A percentile compares a stretch with the other conserved stretches of the same genome.
Evolutionary conservation across 2,329 filamentous ascomycete genomes (phyloP).

Genomic region (Chaetomium olivaceum): DNA sequence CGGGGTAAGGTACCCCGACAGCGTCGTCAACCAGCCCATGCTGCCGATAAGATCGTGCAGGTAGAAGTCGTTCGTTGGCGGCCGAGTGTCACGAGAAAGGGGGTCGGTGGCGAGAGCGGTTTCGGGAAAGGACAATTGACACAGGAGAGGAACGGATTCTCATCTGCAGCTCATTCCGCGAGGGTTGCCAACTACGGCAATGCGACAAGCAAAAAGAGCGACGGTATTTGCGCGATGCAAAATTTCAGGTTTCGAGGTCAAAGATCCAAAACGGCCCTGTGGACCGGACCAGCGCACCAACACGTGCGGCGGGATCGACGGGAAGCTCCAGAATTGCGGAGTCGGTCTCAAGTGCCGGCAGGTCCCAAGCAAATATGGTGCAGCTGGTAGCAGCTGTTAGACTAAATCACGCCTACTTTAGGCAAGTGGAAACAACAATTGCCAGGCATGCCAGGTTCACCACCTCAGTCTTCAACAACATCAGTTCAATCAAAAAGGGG

Average conservation of each 20-base stretch:
- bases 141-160: not conserved
- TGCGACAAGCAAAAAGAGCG: not conserved
- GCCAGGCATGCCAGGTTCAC: not conserved
- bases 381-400: slow-evolving; percentile 2
- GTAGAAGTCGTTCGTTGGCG: slow-evolving; percentile 1
- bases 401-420: not conserved
- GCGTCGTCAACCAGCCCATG: slow-evolving; percentile 49
- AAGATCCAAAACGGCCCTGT: slow-evolving; percentile 12
- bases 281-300: not conserved
- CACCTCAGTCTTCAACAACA: not conserved
- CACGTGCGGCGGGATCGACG: slow-evolving; percentile 1
- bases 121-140: not conserved
- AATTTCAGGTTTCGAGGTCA: slow-evolving; percentile 11
- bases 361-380: not conserved
- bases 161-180: slow-evolving; percentile 12
- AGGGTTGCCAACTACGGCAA: not conserved
- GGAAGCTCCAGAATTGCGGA: slow-evolving; percentile 15
- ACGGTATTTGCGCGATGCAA: slow-evolving; percentile 1
- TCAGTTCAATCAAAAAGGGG: not conserved
- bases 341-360: slow-evolving; percentile 19
- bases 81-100: not conserved
- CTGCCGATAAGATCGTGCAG: not conserved
- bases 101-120: not conserved
- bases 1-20: slow-evolving; percentile 61
- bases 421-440: slow-evolving; percentile 3